Conservation (phyloP, 1,284 basidiomycete genomes). For the Stereum hirsutum region DNA sequence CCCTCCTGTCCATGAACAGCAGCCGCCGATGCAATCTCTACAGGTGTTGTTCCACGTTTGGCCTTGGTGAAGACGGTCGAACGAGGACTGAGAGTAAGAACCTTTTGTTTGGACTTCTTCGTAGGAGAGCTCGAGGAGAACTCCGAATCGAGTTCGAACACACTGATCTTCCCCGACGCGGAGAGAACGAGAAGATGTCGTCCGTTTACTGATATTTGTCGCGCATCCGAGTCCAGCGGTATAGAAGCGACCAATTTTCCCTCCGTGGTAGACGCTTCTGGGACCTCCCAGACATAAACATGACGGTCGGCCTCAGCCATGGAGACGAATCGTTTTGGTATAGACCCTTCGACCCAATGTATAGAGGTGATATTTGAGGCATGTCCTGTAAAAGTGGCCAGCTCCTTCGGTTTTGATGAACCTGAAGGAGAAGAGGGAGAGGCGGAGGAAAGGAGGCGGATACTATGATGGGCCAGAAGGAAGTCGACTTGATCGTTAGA, state of each 20-base stretch:
- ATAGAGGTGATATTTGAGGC: conserved; percentile 46
- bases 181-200: conserved; percentile 59
- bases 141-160: conserved; percentile 52
- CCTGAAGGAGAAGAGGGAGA: conserved; percentile 20
- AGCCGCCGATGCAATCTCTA: conserved; percentile 37
- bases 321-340: conserved; percentile 45
- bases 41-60: conserved; percentile 27
- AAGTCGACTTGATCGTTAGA: conserved; percentile 27
- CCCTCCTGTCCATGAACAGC: conserved; percentile 35
- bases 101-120: conserved; percentile 29
- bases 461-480: conserved; percentile 50
- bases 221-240: conserved; percentile 60
- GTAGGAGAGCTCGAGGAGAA: conserved; percentile 27
- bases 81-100: conserved; percentile 40
- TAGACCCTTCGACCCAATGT: conserved; percentile 30
- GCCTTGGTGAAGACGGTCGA: conserved; percentile 35
- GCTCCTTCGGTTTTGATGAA: conserved; percentile 31
- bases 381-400: conserved; percentile 56
- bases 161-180: conserved; percentile 54
- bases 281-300: conserved; percentile 58
- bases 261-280: conserved; percentile 29
- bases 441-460: conserved; percentile 38
- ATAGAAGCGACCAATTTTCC: conserved; percentile 56
- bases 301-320: conserved; percentile 70
- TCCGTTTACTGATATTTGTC: conserved; percentile 37